Percentiles rank a stretch among this genome's conserved stretches.
Conservation (phyloP, 164 flowering plant species). For the Piper betle region DNA sequence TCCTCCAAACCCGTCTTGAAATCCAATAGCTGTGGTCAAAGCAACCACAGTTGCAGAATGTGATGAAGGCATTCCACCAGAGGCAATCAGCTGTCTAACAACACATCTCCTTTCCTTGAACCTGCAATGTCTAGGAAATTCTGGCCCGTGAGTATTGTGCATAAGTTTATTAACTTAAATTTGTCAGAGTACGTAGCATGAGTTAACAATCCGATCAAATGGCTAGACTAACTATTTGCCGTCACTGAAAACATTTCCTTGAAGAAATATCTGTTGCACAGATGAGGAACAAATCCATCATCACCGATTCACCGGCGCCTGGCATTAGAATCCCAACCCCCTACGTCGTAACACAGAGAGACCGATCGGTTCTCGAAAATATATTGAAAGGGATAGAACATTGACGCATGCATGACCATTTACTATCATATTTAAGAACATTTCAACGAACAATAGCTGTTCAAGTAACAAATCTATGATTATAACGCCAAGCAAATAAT, state of each 20-base stretch:
- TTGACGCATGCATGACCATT: too few relatives aligned
- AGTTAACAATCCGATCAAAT: too few relatives aligned
- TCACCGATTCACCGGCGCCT: background rate
- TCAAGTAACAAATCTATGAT: too few relatives aligned
- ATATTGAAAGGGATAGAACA: too few relatives aligned
- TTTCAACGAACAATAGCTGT: too few relatives aligned
- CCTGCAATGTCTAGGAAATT: conserved; percentile 56
- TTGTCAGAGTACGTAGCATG: background rate
- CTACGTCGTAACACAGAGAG: too few relatives aligned
- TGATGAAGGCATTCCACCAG: conserved; percentile 99
- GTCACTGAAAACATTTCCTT: background rate
- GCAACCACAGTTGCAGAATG: conserved; percentile 92
- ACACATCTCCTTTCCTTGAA: conserved; percentile 79
- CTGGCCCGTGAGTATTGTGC: conserved; percentile 17
- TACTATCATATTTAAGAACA: too few relatives aligned
- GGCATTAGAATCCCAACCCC: too few relatives aligned
- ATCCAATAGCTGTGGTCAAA: conserved; percentile 64
- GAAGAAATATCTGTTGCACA: background rate
- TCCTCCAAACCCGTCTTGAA: conserved; percentile 79
- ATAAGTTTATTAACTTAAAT: background rate
- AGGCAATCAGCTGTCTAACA: conserved; percentile 53
- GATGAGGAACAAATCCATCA: background rate
- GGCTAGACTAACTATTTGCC: background rate
- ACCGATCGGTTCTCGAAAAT: too few relatives aligned
- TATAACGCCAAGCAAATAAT: too few relatives aligned